These are phyloP conservation scores for Termitomyces sp. DNA, from an alignment of 768 basidiomycete genomes.

Conservation along the genomic window DNA sequence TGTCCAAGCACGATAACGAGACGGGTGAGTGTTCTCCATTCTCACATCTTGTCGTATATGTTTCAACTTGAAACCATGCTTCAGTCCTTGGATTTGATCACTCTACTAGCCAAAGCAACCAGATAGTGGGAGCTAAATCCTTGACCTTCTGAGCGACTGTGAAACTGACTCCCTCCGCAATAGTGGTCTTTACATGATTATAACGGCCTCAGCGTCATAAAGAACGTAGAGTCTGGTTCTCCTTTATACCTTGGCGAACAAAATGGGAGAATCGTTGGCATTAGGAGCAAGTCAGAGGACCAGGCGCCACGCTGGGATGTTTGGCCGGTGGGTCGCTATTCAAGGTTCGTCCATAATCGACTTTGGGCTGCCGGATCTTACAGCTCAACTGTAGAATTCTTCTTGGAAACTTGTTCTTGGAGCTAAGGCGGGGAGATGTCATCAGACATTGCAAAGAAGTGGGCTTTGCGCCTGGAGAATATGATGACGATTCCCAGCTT, in stretches of 20 bases:
- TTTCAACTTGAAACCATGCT: neutral
- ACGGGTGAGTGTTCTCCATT: neutral
- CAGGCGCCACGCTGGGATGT: constrained; percentile 13
- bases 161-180: neutral
- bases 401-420: constrained; percentile 10
- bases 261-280: constrained; percentile 8
- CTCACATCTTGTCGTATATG: neutral
- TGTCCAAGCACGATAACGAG: constrained; percentile 8
- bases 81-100: constrained; percentile 6
- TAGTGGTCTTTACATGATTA: constrained; percentile 11
- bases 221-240: constrained; percentile 1
- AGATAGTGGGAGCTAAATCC: neutral
- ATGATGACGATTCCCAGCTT: constrained; percentile 11
- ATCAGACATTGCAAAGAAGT: constrained; percentile 3
- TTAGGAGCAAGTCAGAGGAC: constrained; percentile 6
- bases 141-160: neutral
- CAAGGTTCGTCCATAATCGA: constrained; percentile 1
- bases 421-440: constrained; percentile 3
- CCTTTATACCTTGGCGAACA: constrained; percentile 10
- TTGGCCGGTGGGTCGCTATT: constrained; percentile 12
- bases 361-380: neutral
- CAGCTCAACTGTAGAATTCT: neutral
- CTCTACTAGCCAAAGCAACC: neutral
- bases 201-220: constrained; percentile 10
- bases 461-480: constrained; percentile 12